Evolutionary conservation across 2,329 filamentous ascomycete genomes (phyloP), one percentile per base, ranked within the genome.

Genomic region (Aspergillus brunneoviolaceus): DNA sequence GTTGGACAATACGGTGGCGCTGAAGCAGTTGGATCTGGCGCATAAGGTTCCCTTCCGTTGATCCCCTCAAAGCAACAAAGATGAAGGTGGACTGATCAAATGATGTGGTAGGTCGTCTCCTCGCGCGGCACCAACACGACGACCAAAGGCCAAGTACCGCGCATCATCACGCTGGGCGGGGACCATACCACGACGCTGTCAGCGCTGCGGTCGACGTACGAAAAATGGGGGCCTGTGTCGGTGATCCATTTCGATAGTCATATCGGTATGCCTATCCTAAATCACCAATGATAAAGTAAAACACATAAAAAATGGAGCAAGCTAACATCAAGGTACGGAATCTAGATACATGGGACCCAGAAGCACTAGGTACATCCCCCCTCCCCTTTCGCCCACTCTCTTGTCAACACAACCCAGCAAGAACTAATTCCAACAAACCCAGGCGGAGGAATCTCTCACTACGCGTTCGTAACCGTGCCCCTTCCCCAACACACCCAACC

Each of bases 231-330:
- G 0, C 69, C 77, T 14, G 80, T 85, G 2, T 84, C 81, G 62
- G 82, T 85, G 5, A 84, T 85, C n/a, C 82, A 85, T 69, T 85
- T 85, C 64, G 83, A 85, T 66, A 81, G 78, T 49, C 82, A 84
- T 65, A 70, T 84, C 21, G 65, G 65, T 65, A 54, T 51, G 45
- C 35, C 11, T 10, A 55, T 27, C 16, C 23, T 4, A 23, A 1
- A 23, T 1, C 23, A 4, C 23, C 23, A 23, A 23, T 23, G 23
- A 4, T 23, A 23, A 23, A 23, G 23, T 1, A 23, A 23, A 4
- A 4, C 23, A 23, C 23, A 14, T 53, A 23, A 29, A 29, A 29
- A 9, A 29, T 9, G 27, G 27, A 29, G 23, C 9, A 29, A 29
- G 27, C 27, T 29, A 29, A 29, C 9, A 29, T 29, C 27, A 29